Evolutionary conservation across 148 eudicot genomes (phyloP).

Genomic region (Linanthus parryae): DNA sequence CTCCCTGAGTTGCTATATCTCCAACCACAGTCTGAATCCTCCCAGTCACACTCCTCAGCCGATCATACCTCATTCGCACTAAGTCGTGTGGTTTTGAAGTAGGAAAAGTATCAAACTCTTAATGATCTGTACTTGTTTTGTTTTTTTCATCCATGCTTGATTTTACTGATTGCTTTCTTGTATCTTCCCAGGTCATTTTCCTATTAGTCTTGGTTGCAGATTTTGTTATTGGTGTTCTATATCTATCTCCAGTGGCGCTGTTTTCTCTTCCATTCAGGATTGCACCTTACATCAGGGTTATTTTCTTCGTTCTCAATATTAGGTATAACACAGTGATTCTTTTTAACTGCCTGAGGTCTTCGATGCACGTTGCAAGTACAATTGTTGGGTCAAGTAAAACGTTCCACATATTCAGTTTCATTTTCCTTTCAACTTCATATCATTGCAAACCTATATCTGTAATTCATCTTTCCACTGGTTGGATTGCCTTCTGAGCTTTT

Average conservation of each 20-base stretch:
- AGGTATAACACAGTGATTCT: too few species aligned
- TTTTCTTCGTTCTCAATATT: slow-evolving; percentile 66
- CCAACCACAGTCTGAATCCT: slow-evolving; percentile 90
- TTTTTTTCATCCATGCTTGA: neutral
- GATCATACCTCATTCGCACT: slow-evolving; percentile 72
- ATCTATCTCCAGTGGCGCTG: slow-evolving; percentile 53
- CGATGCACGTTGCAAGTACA: too few species aligned
- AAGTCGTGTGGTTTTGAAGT: slow-evolving; percentile 49
- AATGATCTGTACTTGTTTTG: slow-evolving; percentile 20
- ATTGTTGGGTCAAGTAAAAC: too few species aligned
- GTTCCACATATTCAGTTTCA: too few species aligned
- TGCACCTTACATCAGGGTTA: slow-evolving; percentile 85
- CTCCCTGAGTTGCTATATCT: slow-evolving; percentile 95
- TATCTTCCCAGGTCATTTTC: slow-evolving; percentile 46
- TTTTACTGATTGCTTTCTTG: too few species aligned
- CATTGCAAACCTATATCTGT: too few species aligned
- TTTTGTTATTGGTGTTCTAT: slow-evolving; percentile 41
- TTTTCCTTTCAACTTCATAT: too few species aligned
- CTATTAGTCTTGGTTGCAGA: slow-evolving; percentile 59
- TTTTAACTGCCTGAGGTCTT: too few species aligned
- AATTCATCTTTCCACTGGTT: too few species aligned
- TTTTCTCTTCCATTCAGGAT: slow-evolving; percentile 72
- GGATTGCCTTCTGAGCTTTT: too few species aligned
- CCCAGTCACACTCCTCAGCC: slow-evolving; percentile 85
- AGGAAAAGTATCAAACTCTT: slow-evolving; percentile 85